A percentile compares a stretch with the other conserved stretches of the same genome.
Evolutionary conservation across 805 yeast species (phyloP).

Genomic region (Wickerhamiella nectarea): DNA sequence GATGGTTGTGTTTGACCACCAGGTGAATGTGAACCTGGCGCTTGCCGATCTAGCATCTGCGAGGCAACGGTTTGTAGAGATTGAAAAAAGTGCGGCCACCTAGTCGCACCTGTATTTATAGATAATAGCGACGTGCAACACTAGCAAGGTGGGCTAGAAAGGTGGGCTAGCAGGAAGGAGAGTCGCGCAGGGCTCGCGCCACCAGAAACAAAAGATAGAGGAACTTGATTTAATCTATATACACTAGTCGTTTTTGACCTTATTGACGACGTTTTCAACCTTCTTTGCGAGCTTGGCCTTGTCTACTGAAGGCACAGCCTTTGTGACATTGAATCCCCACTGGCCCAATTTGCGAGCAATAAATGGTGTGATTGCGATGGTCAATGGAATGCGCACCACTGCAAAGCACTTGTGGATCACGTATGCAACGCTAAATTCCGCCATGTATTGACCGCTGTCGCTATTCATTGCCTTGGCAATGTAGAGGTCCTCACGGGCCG

Average conservation of each 20-base stretch:
- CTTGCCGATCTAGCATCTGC: conserved; percentile 27
- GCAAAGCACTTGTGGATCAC: conserved; percentile 83
- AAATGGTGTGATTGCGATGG: conserved; percentile 84
- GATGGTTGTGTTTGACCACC: conserved; percentile 29
- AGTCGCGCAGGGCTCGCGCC: too few species aligned
- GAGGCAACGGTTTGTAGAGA: conserved; percentile 27
- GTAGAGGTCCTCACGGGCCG: conserved; percentile 22
- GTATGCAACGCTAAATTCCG: conserved; percentile 83
- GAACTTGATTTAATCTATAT: conserved; percentile 6
- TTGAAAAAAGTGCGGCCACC: conserved; percentile 20
- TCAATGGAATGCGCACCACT: conserved; percentile 70
- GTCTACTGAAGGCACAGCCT: conserved; percentile 17
- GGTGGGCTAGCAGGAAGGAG: too few species aligned
- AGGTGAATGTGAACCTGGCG: conserved; percentile 15
- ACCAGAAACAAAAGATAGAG: too few species aligned
- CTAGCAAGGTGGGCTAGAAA: too few species aligned
- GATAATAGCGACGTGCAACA: too few species aligned
- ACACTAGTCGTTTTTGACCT: conserved; percentile 6
- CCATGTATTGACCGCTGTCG: conserved; percentile 39
- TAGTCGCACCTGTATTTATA: conserved; percentile 8
- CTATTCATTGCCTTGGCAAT: conserved; percentile 17
- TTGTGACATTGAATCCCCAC: conserved; percentile 72
- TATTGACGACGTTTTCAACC: conserved; percentile 6
- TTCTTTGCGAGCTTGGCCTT: conserved; percentile 13
- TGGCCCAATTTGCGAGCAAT: conserved; percentile 50